A percentile compares a stretch with the other conserved stretches of the same genome.
Conservation (phyloP, 2,329 filamentous ascomycete species). For the Exophiala xenobiotica region DNA sequence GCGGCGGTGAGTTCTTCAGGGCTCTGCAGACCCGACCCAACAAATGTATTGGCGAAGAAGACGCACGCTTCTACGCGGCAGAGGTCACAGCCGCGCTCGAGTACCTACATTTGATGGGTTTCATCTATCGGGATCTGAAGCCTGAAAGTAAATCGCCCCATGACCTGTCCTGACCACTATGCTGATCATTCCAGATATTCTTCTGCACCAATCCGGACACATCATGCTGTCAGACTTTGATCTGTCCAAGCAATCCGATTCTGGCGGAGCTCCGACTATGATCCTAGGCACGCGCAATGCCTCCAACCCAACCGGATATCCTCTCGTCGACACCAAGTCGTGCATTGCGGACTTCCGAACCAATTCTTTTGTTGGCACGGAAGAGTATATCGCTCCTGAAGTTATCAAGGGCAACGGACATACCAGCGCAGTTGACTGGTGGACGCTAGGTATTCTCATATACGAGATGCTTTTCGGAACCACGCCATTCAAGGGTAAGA, state of each 20-base stretch:
- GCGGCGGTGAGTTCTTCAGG: constrained; percentile 96
- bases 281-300: constrained; percentile 84
- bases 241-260: constrained; percentile 93
- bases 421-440: constrained; percentile 98
- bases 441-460: constrained; percentile 94
- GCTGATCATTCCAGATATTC: constrained; percentile 70
- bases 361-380: constrained; percentile 96
- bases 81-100: constrained; percentile 96
- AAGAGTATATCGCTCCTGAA: constrained; percentile 98
- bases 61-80: constrained; percentile 93
- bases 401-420: constrained; percentile 98
- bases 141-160: constrained; percentile 80
- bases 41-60: constrained; percentile 95
- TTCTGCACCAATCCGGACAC: constrained; percentile 97
- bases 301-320: constrained; percentile 78
- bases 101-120: constrained; percentile 97
- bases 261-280: constrained; percentile 95
- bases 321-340: constrained; percentile 97
- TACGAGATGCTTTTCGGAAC: constrained; percentile 99
- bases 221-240: constrained; percentile 99
- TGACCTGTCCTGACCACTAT: constrained; percentile 8
- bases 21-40: constrained; percentile 93
- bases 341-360: constrained; percentile 98
- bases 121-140: constrained; percentile 97
- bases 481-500: constrained; percentile 99